Evolutionary conservation across 805 yeast genomes (phyloP).

Genomic region (Barnettozyma siamensis): DNA sequence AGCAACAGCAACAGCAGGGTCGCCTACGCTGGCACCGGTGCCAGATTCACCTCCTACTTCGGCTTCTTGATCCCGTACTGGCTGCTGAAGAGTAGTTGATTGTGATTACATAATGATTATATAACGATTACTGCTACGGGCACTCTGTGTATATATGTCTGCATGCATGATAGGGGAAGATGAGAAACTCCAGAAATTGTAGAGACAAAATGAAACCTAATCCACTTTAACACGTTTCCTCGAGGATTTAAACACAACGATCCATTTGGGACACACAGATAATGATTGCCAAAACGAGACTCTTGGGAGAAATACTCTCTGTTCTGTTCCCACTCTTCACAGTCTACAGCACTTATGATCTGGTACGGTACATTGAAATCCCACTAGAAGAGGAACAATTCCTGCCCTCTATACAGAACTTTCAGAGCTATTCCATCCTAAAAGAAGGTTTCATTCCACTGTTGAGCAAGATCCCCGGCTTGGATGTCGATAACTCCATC

Average conservation of each 20-base stretch:
- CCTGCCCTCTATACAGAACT: conserved; percentile 11
- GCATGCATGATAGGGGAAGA: conserved; percentile 5
- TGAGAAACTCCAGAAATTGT: conserved; percentile 11
- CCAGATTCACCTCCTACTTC: conserved; percentile 16
- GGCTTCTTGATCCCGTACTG: conserved; percentile 21
- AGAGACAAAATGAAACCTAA: too few species aligned
- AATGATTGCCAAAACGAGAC: conserved; percentile 7
- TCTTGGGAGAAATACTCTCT: conserved; percentile 15
- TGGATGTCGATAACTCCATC: neutral
- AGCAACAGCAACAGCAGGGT: conserved; percentile 12
- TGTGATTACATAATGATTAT: too few species aligned
- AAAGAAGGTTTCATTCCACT: conserved; percentile 16
- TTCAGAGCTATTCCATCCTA: conserved; percentile 14
- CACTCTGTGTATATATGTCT: neutral
- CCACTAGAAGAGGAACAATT: conserved; percentile 11
- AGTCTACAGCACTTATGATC: conserved; percentile 16
- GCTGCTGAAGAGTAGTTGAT: conserved; percentile 3
- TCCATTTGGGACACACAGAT: too few species aligned
- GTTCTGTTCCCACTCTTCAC: conserved; percentile 17
- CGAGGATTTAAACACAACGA: neutral
- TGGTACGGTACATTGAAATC: conserved; percentile 7
- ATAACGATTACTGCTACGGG: neutral
- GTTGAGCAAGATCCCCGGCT: conserved; percentile 1
- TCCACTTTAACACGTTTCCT: neutral
- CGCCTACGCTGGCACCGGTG: conserved; percentile 22